These are phyloP conservation scores for Metschnikowia arizonensis DNA, from an alignment of 805 yeast species.

Conservation along the genomic window DNA sequence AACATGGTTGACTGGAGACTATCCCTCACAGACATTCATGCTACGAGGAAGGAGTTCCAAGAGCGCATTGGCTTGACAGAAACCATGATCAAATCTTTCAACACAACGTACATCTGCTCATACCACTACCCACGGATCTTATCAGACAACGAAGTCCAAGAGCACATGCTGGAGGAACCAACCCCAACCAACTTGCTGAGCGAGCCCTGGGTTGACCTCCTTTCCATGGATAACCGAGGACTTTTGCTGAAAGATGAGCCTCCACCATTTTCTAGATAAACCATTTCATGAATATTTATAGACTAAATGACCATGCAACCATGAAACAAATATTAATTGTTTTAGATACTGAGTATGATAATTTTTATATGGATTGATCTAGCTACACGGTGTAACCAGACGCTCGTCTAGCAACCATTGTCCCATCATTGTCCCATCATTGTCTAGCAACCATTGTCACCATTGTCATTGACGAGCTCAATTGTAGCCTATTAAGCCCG, in stretches of 20 bases:
- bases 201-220: slow-evolving; percentile 11
- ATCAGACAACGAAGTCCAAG: background rate
- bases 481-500: too few relatives aligned
- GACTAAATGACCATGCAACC: background rate
- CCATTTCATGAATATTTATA: background rate
- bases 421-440: too few relatives aligned
- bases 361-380: too few relatives aligned
- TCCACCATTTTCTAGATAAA: slow-evolving; percentile 5
- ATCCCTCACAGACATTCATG: slow-evolving; percentile 24
- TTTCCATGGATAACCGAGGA: slow-evolving; percentile 12
- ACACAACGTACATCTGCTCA: slow-evolving; percentile 11
- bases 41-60: slow-evolving; percentile 21
- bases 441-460: too few relatives aligned
- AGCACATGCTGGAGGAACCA: background rate
- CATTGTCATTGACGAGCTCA: too few relatives aligned
- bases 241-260: slow-evolving; percentile 11
- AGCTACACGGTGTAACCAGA: too few relatives aligned
- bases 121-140: slow-evolving; percentile 13
- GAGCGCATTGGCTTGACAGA: slow-evolving; percentile 24
- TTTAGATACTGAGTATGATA: too few relatives aligned
- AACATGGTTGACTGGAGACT: slow-evolving; percentile 26
- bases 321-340: too few relatives aligned
- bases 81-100: slow-evolving; percentile 20
- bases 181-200: background rate
- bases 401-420: too few relatives aligned